Percentiles rank a stretch among this genome's conserved stretches.
Evolutionary conservation across 192 early-diverging fungal species (phyloP).

Genomic region (Backusella macrospora): DNA sequence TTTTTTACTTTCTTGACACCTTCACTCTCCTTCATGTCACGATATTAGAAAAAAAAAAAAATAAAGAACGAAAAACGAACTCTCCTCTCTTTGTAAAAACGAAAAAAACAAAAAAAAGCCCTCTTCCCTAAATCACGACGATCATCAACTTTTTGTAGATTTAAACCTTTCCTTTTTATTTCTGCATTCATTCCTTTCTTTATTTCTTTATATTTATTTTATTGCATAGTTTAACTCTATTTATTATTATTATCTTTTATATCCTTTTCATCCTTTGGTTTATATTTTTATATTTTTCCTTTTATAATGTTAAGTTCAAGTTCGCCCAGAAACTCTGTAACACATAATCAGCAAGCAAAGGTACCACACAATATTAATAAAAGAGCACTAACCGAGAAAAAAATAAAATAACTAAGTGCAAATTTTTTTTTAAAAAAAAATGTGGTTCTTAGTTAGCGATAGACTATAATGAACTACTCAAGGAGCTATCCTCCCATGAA

Average conservation of each 20-base stretch:
- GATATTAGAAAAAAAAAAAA: conserved; percentile 12
- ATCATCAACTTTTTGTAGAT: conserved; percentile 7
- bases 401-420: background rate
- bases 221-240: background rate
- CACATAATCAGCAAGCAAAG: conserved; percentile 49
- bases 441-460: conserved; percentile 50
- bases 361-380: conserved; percentile 27
- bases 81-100: background rate
- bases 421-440: background rate
- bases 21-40: conserved; percentile 28
- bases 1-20: conserved; percentile 16
- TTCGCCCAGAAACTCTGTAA: conserved; percentile 29
- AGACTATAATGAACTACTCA: conserved; percentile 62
- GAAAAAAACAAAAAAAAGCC: background rate
- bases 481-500: conserved; percentile 58
- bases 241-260: background rate
- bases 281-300: conserved; percentile 3
- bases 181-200: conserved; percentile 13
- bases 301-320: conserved; percentile 23
- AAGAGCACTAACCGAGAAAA: conserved; percentile 10
- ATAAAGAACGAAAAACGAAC: conserved; percentile 2
- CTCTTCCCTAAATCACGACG: background rate
- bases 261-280: conserved; percentile 12
- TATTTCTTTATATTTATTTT: conserved; percentile 15
- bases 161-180: background rate